Percentiles rank a stretch among this genome's conserved stretches.
phyloP scores from a whole-genome alignment of 805 yeast genomes.

The Lachancea kluyveri region DNA sequence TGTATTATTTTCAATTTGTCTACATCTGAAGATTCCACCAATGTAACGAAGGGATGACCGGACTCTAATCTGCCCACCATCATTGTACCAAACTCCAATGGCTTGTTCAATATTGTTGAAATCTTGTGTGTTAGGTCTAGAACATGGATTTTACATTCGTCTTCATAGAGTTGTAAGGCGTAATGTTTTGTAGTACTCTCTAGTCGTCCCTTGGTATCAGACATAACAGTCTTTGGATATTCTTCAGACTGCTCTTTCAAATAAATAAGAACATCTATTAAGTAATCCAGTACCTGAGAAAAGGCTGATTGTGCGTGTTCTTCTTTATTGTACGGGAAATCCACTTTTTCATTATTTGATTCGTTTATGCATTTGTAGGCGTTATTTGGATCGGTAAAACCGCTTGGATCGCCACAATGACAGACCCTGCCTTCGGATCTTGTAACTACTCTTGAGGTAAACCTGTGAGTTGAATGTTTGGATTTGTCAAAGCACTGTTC shows the following conservation, averaged over 20 bases:
- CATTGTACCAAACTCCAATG: constrained; percentile 21
- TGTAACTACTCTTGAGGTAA: constrained; percentile 21
- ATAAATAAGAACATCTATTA: constrained; percentile 18
- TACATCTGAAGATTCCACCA: constrained; percentile 16
- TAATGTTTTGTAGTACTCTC: constrained; percentile 10
- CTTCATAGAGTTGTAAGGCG: constrained; percentile 25
- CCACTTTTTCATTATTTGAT: background rate
- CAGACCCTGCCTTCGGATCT: constrained; percentile 29
- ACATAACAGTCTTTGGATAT: constrained; percentile 2
- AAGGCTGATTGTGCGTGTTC: constrained; percentile 11
- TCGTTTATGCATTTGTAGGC: constrained; percentile 16
- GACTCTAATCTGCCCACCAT: constrained; percentile 16
- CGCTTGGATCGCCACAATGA: constrained; percentile 28
- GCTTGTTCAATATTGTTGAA: constrained; percentile 18
- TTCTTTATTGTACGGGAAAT: constrained; percentile 6
- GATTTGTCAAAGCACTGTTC: constrained; percentile 64
- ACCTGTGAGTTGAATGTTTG: constrained; percentile 60
- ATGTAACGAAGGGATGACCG: constrained; percentile 17
- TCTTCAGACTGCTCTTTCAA: constrained; percentile 9
- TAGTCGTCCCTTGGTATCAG: constrained; percentile 4
- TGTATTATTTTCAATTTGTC: constrained; percentile 14
- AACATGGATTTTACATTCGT: constrained; percentile 20
- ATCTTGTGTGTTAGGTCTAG: constrained; percentile 23
- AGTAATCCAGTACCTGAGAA: constrained; percentile 20
- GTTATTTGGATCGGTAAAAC: constrained; percentile 15